phyloP scores from a whole-genome alignment of 495 filamentous ascomycete species.

The Pyronema domesticum region DNA sequence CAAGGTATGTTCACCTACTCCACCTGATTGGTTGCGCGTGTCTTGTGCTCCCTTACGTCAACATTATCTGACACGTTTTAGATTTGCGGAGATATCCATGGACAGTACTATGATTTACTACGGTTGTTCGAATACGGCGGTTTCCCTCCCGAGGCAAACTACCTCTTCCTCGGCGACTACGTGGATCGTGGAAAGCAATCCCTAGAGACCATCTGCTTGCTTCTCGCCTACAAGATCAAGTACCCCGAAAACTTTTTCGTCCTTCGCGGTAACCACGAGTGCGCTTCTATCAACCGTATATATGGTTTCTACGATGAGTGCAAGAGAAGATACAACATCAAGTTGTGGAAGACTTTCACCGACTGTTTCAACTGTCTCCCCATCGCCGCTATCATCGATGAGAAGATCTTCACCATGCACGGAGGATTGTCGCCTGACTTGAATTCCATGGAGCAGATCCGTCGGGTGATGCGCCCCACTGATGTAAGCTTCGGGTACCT shows the following conservation, averaged over 20 bases:
- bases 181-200: conserved; percentile 99
- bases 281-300: conserved; percentile 98
- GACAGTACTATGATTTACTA: conserved; percentile 96
- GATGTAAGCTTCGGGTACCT: conserved; percentile 48
- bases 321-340: conserved; percentile 98
- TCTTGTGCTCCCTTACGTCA: not conserved
- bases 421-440: conserved; percentile 92
- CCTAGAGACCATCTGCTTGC: conserved; percentile 94
- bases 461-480: conserved; percentile 94
- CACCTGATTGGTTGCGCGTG: not conserved
- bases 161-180: conserved; percentile 97
- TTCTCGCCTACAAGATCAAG: conserved; percentile 99
- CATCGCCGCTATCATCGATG: conserved; percentile 98
- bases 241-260: conserved; percentile 99
- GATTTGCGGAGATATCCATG: conserved; percentile 99
- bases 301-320: conserved; percentile 99
- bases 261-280: conserved; percentile 95
- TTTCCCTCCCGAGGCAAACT: conserved; percentile 97
- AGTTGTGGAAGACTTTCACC: conserved; percentile 99
- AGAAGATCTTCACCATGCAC: conserved; percentile 99
- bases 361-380: conserved; percentile 99
- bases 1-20: conserved; percentile 48
- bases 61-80: conserved; percentile 24
- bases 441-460: conserved; percentile 99
- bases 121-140: conserved; percentile 97